These are phyloP conservation scores for Pluteus cervinus DNA, from an alignment of 768 basidiomycete genomes.

Conservation along the genomic window DNA sequence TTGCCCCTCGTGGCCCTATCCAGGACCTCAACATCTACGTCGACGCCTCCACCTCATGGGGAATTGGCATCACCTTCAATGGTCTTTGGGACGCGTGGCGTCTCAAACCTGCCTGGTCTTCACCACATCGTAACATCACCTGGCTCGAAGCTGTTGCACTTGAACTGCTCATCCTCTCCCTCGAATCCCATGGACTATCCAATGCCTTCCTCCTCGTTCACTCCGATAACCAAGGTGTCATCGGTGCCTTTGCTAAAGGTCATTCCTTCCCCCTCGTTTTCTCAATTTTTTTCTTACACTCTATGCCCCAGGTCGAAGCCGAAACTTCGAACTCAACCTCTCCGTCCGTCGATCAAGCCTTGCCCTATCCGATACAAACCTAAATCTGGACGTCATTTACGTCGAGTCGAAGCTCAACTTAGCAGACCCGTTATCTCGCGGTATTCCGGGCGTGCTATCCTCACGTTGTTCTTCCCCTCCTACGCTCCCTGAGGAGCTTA, in stretches of 20 bases:
- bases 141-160: slow-evolving; percentile 20
- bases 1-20: slow-evolving; percentile 7
- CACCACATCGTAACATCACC: slow-evolving; percentile 14
- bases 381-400: slow-evolving; percentile 16
- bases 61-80: slow-evolving; percentile 12
- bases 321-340: slow-evolving; percentile 22
- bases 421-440: slow-evolving; percentile 24
- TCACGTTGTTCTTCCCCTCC: slow-evolving; percentile 4
- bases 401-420: slow-evolving; percentile 20
- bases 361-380: slow-evolving; percentile 10
- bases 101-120: slow-evolving; percentile 10
- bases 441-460: slow-evolving; percentile 9
- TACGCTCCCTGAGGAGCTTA: slow-evolving; percentile 1
- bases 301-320: slow-evolving; percentile 21
- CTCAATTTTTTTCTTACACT: too few relatives aligned
- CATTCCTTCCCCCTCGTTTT: too few relatives aligned
- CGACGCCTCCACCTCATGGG: slow-evolving; percentile 22
- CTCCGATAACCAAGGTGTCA: slow-evolving; percentile 30
- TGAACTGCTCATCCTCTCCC: slow-evolving; percentile 14
- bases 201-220: slow-evolving; percentile 18
- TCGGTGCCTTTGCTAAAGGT: slow-evolving; percentile 25
- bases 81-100: slow-evolving; percentile 15
- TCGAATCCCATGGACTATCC: slow-evolving; percentile 3
- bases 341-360: slow-evolving; percentile 16
- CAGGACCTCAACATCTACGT: slow-evolving; percentile 22